These are phyloP conservation scores for Mycosphaerelloides madeirae DNA, from an alignment of 2,329 filamentous ascomycete species.

Conservation along the genomic window DNA sequence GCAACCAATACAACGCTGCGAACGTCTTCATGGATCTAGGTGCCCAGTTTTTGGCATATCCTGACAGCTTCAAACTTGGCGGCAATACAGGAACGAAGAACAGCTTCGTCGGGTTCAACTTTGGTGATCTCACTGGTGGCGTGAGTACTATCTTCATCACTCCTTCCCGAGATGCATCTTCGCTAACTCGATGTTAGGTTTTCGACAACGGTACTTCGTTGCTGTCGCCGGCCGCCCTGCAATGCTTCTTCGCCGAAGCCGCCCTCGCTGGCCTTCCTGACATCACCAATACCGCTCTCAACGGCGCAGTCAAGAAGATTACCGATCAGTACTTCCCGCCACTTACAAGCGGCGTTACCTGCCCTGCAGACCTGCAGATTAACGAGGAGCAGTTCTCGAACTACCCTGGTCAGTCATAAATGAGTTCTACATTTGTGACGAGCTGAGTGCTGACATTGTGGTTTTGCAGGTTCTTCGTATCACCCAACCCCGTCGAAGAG, in stretches of 20 bases:
- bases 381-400: too few relatives aligned
- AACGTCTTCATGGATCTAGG: constrained; percentile 17
- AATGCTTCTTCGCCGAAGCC: constrained; percentile 5
- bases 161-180: too few relatives aligned
- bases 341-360: constrained; percentile 8
- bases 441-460: too few relatives aligned
- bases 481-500: too few relatives aligned
- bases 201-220: constrained; percentile 27
- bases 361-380: constrained; percentile 8
- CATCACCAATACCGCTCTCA: background rate
- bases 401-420: too few relatives aligned
- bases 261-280: constrained; percentile 2
- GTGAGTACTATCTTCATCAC: too few relatives aligned
- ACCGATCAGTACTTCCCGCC: constrained; percentile 10
- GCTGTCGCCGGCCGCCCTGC: constrained; percentile 8
- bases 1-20: constrained; percentile 8
- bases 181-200: too few relatives aligned
- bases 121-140: constrained; percentile 35
- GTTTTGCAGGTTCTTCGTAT: too few relatives aligned
- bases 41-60: constrained; percentile 6
- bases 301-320: constrained; percentile 2
- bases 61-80: constrained; percentile 31
- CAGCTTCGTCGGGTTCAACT: constrained; percentile 33
- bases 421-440: too few relatives aligned
- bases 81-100: constrained; percentile 35